Conservation (phyloP, 768 basidiomycete genomes). For the Leucocoprinus sp. region DNA sequence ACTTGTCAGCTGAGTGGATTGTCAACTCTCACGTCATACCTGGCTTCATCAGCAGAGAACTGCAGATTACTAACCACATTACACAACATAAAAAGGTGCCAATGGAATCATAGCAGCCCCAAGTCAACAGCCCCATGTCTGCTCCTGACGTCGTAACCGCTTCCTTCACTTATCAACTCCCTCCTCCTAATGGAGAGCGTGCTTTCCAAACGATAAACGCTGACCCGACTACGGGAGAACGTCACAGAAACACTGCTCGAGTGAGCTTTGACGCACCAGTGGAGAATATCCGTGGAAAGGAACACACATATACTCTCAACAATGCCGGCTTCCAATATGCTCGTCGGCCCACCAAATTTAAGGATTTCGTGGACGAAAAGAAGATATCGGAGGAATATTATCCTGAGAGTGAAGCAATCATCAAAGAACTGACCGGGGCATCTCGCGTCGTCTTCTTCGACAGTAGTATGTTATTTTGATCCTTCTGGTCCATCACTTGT, state of each 20-base stretch:
- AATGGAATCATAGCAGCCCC: background rate
- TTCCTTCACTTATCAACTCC: constrained; percentile 11
- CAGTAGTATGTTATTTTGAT: constrained; percentile 38
- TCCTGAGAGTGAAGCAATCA: constrained; percentile 46
- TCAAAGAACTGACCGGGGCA: constrained; percentile 55
- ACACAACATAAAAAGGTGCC: constrained; percentile 1
- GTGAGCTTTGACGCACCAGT: constrained; percentile 27
- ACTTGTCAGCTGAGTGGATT: constrained; percentile 8
- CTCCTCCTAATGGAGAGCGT: constrained; percentile 19
- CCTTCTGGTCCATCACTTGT: constrained; percentile 8
- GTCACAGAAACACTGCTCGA: constrained; percentile 16
- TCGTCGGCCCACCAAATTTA: constrained; percentile 30
- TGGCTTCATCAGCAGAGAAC: constrained; percentile 3
- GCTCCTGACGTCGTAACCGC: constrained; percentile 4
- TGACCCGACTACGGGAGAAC: constrained; percentile 16
- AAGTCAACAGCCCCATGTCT: background rate
- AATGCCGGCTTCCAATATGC: constrained; percentile 43
- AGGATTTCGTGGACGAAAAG: constrained; percentile 37
- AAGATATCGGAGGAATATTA: constrained; percentile 52
- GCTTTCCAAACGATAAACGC: constrained; percentile 20
- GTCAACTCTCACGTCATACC: constrained; percentile 4
- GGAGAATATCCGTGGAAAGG: constrained; percentile 47
- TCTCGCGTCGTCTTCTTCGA: constrained; percentile 51
- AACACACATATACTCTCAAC: constrained; percentile 37
- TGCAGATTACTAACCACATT: background rate